Percentiles rank a stretch among this genome's conserved stretches.
These are phyloP conservation scores for Sonneratia caseolaris DNA, from an alignment of 345 rosid genomes.

Conservation along the genomic window DNA sequence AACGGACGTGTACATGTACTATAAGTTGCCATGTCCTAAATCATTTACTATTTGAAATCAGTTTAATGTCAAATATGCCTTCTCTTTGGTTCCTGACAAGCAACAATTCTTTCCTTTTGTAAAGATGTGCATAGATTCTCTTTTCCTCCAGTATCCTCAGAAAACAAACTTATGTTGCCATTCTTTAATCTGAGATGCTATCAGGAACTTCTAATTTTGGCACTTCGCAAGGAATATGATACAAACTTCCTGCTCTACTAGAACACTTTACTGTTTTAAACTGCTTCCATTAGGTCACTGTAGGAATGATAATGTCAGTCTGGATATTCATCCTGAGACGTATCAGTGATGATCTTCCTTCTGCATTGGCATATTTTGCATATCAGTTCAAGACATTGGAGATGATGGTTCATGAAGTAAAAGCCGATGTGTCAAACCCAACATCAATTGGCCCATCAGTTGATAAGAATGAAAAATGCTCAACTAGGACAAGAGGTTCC, in stretches of 20 bases:
- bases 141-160: neutral
- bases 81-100: neutral
- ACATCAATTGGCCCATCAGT: constrained; percentile 25
- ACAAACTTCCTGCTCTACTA: neutral
- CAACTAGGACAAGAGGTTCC: constrained; percentile 66
- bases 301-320: neutral
- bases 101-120: neutral
- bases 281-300: neutral
- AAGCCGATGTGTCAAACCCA: constrained; percentile 37
- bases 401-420: constrained; percentile 57
- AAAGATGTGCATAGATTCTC: neutral
- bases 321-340: neutral
- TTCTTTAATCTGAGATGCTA: neutral
- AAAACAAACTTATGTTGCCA: neutral
- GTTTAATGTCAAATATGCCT: neutral
- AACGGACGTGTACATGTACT: neutral
- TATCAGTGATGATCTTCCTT: neutral
- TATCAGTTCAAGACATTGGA: constrained; percentile 75
- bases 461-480: constrained; percentile 48
- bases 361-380: neutral
- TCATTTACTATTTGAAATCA: neutral
- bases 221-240: neutral
- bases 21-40: neutral
- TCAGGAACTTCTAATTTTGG: neutral
- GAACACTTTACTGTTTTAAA: neutral